Evolutionary conservation across 352 stramenopile species (phyloP).

Genomic region (Globisporangium viniferum): DNA sequence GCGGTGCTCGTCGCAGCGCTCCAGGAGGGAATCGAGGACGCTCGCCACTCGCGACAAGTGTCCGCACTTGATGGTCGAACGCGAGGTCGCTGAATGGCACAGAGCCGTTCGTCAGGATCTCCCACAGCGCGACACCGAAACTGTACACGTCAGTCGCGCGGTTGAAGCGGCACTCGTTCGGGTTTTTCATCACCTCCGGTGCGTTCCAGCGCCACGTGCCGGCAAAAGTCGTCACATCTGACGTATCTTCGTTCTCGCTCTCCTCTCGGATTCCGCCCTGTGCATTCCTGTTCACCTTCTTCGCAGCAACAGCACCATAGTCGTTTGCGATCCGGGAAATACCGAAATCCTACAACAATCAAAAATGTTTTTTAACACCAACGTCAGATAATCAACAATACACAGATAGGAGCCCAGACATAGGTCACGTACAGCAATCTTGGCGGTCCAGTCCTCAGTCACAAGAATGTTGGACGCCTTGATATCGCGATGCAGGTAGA

Average conservation of each 20-base stretch:
- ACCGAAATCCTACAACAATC: conserved; percentile 42
- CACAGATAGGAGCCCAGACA: not conserved
- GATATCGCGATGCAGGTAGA: conserved; percentile 72
- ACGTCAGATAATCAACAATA: not conserved
- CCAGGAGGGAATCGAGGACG: conserved; percentile 46
- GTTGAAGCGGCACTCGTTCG: conserved; percentile 65
- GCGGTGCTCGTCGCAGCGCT: conserved; percentile 31
- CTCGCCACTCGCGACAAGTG: conserved; percentile 51
- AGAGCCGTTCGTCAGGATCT: conserved; percentile 65
- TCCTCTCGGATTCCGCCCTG: conserved; percentile 13
- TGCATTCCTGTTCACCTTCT: conserved; percentile 25
- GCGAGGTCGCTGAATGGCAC: conserved; percentile 61
- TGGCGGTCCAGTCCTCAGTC: conserved; percentile 68
- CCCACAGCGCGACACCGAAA: conserved; percentile 67
- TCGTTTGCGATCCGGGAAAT: conserved; percentile 74
- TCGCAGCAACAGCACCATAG: conserved; percentile 33
- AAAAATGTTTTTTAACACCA: no score
- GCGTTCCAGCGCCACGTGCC: conserved; percentile 77
- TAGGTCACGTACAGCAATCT: conserved; percentile 38
- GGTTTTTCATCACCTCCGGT: conserved; percentile 68
- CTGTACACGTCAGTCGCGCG: conserved; percentile 75
- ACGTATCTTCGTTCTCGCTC: conserved; percentile 21
- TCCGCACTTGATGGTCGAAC: conserved; percentile 68
- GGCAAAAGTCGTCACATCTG: conserved; percentile 60
- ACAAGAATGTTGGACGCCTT: conserved; percentile 78